phyloP scores from a whole-genome alignment of 1,284 basidiomycete genomes.

The Puccinia novopanici region DNA sequence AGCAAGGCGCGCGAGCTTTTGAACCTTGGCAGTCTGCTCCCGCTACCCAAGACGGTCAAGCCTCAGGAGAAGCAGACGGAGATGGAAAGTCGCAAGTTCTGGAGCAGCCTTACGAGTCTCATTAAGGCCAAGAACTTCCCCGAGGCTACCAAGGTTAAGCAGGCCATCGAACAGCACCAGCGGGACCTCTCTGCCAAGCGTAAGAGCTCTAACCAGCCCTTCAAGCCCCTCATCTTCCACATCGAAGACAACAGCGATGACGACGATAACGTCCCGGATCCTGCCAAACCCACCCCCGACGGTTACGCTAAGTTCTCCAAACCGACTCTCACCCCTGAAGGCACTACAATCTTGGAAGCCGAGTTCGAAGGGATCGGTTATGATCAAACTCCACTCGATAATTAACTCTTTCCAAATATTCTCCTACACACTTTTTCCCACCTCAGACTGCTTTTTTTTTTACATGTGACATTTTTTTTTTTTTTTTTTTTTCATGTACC shows the following conservation, averaged over 20 bases:
- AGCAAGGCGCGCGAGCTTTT: slow-evolving; percentile 64
- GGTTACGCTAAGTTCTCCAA: slow-evolving; percentile 11
- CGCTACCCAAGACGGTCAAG: slow-evolving; percentile 82
- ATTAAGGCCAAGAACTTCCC: slow-evolving; percentile 80
- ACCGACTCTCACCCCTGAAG: slow-evolving; percentile 14
- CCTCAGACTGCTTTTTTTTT: too few species aligned
- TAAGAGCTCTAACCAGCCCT: slow-evolving; percentile 44
- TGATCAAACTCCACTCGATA: neutral
- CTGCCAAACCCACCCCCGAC: neutral
- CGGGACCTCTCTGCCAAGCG: slow-evolving; percentile 79
- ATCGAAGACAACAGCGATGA: too few species aligned
- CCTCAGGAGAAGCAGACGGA: slow-evolving; percentile 76
- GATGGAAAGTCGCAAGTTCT: slow-evolving; percentile 81
- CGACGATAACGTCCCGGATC: neutral
- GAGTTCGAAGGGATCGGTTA: slow-evolving; percentile 27
- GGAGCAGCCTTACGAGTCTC: slow-evolving; percentile 78
- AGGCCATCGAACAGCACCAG: slow-evolving; percentile 84
- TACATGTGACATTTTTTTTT: too few species aligned
- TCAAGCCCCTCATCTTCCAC: slow-evolving; percentile 30
- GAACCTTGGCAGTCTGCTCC: too few species aligned
- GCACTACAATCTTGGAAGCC: slow-evolving; percentile 6
- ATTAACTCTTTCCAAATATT: too few species aligned
- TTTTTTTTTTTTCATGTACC: too few species aligned
- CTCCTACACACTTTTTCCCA: too few species aligned
- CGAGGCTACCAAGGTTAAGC: slow-evolving; percentile 84